A percentile compares a stretch with the other conserved stretches of the same genome.
These are phyloP conservation scores for Zizania latifolia DNA, from an alignment of 176 grass and related monocot genomes.

Conservation along the genomic window DNA sequence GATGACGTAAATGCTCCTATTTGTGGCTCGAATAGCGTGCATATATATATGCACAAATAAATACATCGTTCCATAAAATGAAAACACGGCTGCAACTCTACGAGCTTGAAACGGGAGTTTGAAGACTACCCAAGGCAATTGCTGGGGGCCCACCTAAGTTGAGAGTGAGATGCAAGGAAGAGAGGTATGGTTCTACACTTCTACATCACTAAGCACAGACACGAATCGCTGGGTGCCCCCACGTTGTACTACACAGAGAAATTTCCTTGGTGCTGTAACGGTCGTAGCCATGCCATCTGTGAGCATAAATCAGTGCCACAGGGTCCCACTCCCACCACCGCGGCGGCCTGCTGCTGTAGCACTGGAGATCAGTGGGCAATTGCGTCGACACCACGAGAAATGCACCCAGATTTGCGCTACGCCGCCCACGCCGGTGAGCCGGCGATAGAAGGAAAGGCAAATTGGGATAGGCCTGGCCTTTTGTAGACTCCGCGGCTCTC, in stretches of 20 bases:
- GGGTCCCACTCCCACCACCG: too few species aligned
- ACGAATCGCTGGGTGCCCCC: background rate
- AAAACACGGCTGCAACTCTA: background rate
- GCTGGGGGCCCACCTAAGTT: background rate
- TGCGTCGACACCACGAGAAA: background rate
- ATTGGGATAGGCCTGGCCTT: background rate
- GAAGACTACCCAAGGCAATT: background rate
- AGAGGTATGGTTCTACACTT: background rate
- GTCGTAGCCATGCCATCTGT: background rate
- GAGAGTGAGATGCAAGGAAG: background rate
- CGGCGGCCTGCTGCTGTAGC: background rate
- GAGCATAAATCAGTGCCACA: background rate
- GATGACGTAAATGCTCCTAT: background rate
- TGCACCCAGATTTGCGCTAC: background rate
- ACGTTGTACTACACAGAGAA: background rate
- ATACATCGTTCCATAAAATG: background rate
- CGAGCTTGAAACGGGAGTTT: background rate
- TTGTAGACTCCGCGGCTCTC: background rate
- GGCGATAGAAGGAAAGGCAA: background rate
- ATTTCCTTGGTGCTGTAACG: background rate
- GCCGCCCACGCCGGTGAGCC: too few species aligned
- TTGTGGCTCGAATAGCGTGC: background rate
- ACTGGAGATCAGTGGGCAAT: background rate
- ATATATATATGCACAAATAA: background rate
- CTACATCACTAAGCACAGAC: background rate